Base-by-base conservation (phyloP, 2,329 filamentous ascomycete species). In the Capronia epimyces region DNA sequence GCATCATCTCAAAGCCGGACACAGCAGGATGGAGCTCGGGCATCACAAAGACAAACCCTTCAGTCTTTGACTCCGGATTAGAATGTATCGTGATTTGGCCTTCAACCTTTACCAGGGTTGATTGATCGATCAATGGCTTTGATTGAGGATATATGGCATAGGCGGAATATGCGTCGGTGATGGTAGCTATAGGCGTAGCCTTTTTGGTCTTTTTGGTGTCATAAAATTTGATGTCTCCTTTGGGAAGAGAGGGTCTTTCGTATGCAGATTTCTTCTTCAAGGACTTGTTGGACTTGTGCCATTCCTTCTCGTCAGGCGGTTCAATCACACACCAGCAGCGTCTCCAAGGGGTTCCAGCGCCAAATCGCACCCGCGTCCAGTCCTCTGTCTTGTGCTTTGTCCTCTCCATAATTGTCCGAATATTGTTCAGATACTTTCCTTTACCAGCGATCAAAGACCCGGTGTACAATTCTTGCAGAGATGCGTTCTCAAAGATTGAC, bases 31-130 rank as follows among this genome's bases (percentile, higher is more conserved):
- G 89, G 1, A 86, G 81, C 67, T 98, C 93, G 3, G 93, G 93
- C 90, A 98, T 96, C 60, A 97, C 84, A 64, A 98, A 98, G 3
- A 98, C 88, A 62, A 96, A 96, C 0, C 93, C 93, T 66, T 98
- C 93, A 0, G 86, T 86, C 2, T 82, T 82, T 0, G 85, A 84
- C 20, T 88, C 82, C 7, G 87, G 83, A 10, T 83, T 80, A 0
- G 85, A 84, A 69, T 96, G 89, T 32, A 96, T 87, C 0, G 86
- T 89, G 54, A 98, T 89, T 56, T 82, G 82, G 8, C 90, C 93
- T 70, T 98, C 93, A 22, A 98, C 79, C 69, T 98, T 98, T 57
- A 97, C 79, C 53, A 98, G 72, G 0, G 91, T 96, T 1, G 93
- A 97, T 52, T 91, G 87, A 60, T 98, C 90, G 51, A 98, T 94